These are phyloP conservation scores for Sclerotinia glacialis DNA, from an alignment of 2,329 filamentous ascomycete species.

Conservation along the genomic window DNA sequence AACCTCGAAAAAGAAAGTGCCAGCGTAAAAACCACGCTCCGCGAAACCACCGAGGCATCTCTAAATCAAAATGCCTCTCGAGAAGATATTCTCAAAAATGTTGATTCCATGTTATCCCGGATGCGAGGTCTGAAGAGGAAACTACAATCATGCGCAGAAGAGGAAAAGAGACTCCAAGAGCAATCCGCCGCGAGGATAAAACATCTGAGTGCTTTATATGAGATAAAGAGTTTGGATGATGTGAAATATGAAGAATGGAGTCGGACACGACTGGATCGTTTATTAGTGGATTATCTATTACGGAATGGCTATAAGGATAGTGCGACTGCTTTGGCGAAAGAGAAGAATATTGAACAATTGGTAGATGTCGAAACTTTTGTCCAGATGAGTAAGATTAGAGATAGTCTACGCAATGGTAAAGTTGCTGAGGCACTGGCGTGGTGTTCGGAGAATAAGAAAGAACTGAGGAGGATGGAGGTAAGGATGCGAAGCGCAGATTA, in stretches of 20 bases:
- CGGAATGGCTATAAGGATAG: slow-evolving; percentile 78
- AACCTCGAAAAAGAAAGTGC: slow-evolving; percentile 69
- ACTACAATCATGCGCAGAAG: slow-evolving; percentile 70
- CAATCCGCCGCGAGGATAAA: slow-evolving; percentile 73
- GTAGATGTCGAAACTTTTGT: slow-evolving; percentile 89
- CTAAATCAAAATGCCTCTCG: slow-evolving; percentile 57
- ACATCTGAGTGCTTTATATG: slow-evolving; percentile 78
- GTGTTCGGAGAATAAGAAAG: slow-evolving; percentile 92
- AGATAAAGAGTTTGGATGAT: slow-evolving; percentile 78
- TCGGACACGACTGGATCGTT: slow-evolving; percentile 71
- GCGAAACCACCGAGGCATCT: slow-evolving; percentile 52
- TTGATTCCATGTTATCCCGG: slow-evolving; percentile 81
- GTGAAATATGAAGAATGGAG: slow-evolving; percentile 94
- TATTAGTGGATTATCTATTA: slow-evolving; percentile 90
- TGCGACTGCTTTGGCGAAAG: slow-evolving; percentile 69
- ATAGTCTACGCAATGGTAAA: slow-evolving; percentile 66
- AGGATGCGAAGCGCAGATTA: slow-evolving; percentile 32
- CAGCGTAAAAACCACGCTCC: slow-evolving; percentile 58
- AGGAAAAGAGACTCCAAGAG: slow-evolving; percentile 73
- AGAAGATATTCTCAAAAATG: slow-evolving; percentile 70
- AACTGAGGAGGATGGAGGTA: slow-evolving; percentile 82
- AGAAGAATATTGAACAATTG: slow-evolving; percentile 73
- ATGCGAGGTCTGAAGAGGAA: slow-evolving; percentile 89
- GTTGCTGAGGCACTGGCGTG: slow-evolving; percentile 79
- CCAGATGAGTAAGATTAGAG: slow-evolving; percentile 73